Base-by-base conservation (phyloP, 2,329 filamentous ascomycete genomes). In the Apiospora malaysiana region DNA sequence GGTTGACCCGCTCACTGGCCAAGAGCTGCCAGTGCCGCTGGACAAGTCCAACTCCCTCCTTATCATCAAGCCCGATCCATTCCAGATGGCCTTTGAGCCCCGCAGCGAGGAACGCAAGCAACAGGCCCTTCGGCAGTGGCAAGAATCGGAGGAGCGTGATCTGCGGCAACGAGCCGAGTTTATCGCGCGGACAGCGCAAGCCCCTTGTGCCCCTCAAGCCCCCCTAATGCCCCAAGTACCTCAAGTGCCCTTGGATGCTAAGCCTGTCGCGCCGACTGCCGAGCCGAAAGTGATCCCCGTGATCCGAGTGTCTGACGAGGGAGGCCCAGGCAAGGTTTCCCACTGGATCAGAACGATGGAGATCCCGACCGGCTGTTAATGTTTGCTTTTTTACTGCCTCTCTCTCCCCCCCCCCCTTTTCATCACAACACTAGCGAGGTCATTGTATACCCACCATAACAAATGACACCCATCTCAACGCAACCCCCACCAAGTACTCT, bases 61-160 rank as follows among this genome's bases (percentile, higher is more conserved):
- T n/a, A 88, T 89, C 74, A 84, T 88, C 79, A 88, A 88, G 80
- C 87, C 87, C 0, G 85, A 88, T 72, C 82, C 84, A 0, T 89
- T 87, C 75, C 79, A 87, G 76, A 87, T 89, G 85, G 81, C 79
- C 1, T 88, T 88, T 69, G 83, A 87, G 77, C 85, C 86, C 5
- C 79, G 87, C 67, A 86, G 82, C 68, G 80, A 80, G 68, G 75
- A 74, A 9, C 80, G 84, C 32, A 80, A 78, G 72, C 73, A 78
- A 49, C 80, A 84, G 71, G 81, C 83, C 8, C 73, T 82, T 18
- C 73, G 76, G 7, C 72, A 82, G 25, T 85, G 83, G 83, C 73
- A 73, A 16, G 76, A 78, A 63, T 79, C 80, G 14, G 77, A 82
- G 16, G 73, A 74, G 0, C 71, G 70, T 12, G 79, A 82, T 56